Conservation (phyloP, 2,329 filamentous ascomycete species). For the Aspergillus latus region DNA sequence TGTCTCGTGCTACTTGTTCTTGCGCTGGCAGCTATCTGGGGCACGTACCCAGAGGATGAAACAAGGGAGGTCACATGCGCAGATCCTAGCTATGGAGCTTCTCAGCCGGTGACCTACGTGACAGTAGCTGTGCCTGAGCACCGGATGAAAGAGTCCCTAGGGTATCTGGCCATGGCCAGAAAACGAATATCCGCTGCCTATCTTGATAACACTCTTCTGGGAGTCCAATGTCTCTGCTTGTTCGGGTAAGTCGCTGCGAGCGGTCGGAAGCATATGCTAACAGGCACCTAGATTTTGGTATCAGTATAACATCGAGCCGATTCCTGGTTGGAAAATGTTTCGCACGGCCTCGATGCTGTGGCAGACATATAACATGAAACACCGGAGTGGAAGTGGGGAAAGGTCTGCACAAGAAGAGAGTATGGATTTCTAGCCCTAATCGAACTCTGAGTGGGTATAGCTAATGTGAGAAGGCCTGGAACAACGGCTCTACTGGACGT, state of each 20-base stretch:
- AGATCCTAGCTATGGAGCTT: slow-evolving; percentile 15
- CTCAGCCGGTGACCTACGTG: slow-evolving; percentile 17
- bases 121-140: slow-evolving; percentile 24
- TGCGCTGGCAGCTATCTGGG: slow-evolving; percentile 28
- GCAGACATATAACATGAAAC: slow-evolving; percentile 28
- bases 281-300: slow-evolving; percentile 24
- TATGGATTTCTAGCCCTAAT: slow-evolving; percentile 6
- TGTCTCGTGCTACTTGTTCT: slow-evolving; percentile 26
- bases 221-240: slow-evolving; percentile 27
- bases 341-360: slow-evolving; percentile 28
- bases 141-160: slow-evolving; percentile 26
- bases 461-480: slow-evolving; percentile 20
- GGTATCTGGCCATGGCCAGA: slow-evolving; percentile 25
- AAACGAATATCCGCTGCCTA: slow-evolving; percentile 27
- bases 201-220: slow-evolving; percentile 25
- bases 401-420: slow-evolving; percentile 27
- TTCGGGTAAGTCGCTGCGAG: slow-evolving; percentile 19
- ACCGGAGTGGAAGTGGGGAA: slow-evolving; percentile 21
- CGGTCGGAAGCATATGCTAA: background rate
- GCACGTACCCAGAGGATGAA: slow-evolving; percentile 26
- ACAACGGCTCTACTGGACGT: slow-evolving; percentile 29
- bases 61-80: slow-evolving; percentile 18
- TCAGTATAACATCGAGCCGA: slow-evolving; percentile 29
- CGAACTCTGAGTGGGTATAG: background rate
- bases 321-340: slow-evolving; percentile 29